phyloP scores from a whole-genome alignment of 1,139 yeast species.

The Geotrichum citri-aurantii region DNA sequence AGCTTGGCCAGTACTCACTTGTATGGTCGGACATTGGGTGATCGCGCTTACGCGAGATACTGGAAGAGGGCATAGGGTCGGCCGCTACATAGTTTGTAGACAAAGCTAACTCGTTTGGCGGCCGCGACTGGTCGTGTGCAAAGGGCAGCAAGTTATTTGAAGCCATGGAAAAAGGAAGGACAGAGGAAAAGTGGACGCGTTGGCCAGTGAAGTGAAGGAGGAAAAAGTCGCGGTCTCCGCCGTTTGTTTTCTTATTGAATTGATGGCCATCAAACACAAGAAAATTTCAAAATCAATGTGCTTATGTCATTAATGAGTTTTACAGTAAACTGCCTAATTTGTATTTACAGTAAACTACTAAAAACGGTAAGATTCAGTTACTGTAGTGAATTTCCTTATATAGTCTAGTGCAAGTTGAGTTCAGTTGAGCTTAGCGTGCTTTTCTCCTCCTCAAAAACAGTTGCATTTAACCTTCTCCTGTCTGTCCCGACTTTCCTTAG shows the following conservation, averaged over 20 bases:
- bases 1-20: conserved; percentile 11
- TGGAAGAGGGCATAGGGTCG: neutral
- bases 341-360: neutral
- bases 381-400: neutral
- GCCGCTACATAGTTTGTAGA: neutral
- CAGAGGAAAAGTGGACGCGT: neutral
- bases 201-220: neutral
- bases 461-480: neutral
- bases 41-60: conserved; percentile 29
- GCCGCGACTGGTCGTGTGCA: conserved; percentile 30
- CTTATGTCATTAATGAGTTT: neutral
- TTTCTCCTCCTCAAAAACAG: neutral
- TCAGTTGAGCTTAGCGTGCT: neutral
- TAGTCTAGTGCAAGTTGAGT: neutral
- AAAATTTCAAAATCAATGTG: neutral
- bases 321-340: neutral
- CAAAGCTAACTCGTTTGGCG: conserved; percentile 27
- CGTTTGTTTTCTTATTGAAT: too few species aligned
- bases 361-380: neutral
- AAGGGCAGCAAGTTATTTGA: conserved; percentile 29
- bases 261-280: too few species aligned
- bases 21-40: conserved; percentile 25
- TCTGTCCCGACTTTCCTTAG: neutral
- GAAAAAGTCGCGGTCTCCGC: neutral
- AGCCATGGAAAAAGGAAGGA: neutral